Evolutionary conservation across 805 yeast species (phyloP).

Genomic region (Spathaspora passalidarum): DNA sequence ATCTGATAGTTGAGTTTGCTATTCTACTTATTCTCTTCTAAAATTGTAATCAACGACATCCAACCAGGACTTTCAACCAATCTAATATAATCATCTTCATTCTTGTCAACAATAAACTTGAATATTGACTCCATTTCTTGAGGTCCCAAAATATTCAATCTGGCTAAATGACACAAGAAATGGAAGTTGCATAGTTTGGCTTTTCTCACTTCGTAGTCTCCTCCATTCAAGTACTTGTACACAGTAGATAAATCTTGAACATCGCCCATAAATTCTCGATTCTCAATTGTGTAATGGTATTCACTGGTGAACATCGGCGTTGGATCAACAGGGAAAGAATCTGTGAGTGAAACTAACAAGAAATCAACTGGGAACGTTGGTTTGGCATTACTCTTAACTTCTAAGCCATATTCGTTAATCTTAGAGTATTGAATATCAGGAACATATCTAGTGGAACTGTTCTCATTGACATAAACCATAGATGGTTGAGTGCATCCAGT

Average conservation of each 20-base stretch:
- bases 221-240: conserved; percentile 44
- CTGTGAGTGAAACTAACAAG: conserved; percentile 79
- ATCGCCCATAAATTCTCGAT: conserved; percentile 72
- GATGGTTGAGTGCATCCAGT: conserved; percentile 89
- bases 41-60: conserved; percentile 67
- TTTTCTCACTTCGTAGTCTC: conserved; percentile 15
- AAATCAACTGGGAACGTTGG: conserved; percentile 95
- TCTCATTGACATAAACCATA: conserved; percentile 73
- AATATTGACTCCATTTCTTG: conserved; percentile 53
- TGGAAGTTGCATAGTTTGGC: conserved; percentile 70
- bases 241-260: conserved; percentile 63
- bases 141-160: conserved; percentile 53
- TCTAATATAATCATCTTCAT: conserved; percentile 44
- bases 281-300: conserved; percentile 63
- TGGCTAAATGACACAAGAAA: conserved; percentile 55
- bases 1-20: neutral
- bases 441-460: conserved; percentile 75
- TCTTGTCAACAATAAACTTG: conserved; percentile 42
- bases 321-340: conserved; percentile 80
- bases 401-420: conserved; percentile 81
- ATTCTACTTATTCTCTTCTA: conserved; percentile 18
- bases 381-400: conserved; percentile 84
- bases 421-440: conserved; percentile 90
- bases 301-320: conserved; percentile 45
- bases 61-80: conserved; percentile 70